Percentiles rank a stretch among this genome's conserved stretches.
Conservation (phyloP, 2,329 filamentous ascomycete genomes). For the Pyrenophora graminea region DNA sequence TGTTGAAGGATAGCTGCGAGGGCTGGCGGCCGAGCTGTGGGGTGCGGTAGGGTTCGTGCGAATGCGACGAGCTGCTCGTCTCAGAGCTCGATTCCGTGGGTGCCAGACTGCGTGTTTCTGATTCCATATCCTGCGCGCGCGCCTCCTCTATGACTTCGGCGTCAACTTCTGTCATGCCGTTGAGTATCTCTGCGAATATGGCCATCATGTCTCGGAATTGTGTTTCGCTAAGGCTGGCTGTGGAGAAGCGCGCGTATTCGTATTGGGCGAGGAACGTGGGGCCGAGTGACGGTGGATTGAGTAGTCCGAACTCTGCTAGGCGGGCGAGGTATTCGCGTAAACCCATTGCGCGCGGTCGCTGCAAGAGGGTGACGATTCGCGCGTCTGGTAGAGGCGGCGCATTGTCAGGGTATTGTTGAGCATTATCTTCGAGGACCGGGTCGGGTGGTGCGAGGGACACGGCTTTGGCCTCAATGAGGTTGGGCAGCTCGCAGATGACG, state of each 20-base stretch:
- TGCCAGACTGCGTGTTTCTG: constrained; percentile 42
- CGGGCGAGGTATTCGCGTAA: constrained; percentile 78
- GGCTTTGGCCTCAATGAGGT: constrained; percentile 89
- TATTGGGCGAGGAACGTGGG: constrained; percentile 73
- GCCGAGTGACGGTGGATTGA: constrained; percentile 56
- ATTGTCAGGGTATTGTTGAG: constrained; percentile 28
- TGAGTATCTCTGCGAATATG: constrained; percentile 78
- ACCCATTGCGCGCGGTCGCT: constrained; percentile 71
- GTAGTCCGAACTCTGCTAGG: constrained; percentile 69
- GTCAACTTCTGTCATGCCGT: constrained; percentile 71
- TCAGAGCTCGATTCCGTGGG: constrained; percentile 31
- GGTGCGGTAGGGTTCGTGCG: constrained; percentile 33
- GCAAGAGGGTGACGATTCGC: constrained; percentile 71
- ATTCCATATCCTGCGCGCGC: constrained; percentile 32
- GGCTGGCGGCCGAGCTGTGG: constrained; percentile 29
- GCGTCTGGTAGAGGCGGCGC: constrained; percentile 59
- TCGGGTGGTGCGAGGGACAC: constrained; percentile 77
- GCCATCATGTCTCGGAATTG: constrained; percentile 82
- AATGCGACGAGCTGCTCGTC: constrained; percentile 28
- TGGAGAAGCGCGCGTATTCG: constrained; percentile 83
- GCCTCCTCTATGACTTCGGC: constrained; percentile 56
- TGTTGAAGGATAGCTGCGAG: constrained; percentile 28
- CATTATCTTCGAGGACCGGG: constrained; percentile 45
- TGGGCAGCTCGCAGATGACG: constrained; percentile 81
- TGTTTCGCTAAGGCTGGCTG: constrained; percentile 66